Conservation (phyloP, 2,329 filamentous ascomycete species). For the Pyricularia pennisetigena region DNA sequence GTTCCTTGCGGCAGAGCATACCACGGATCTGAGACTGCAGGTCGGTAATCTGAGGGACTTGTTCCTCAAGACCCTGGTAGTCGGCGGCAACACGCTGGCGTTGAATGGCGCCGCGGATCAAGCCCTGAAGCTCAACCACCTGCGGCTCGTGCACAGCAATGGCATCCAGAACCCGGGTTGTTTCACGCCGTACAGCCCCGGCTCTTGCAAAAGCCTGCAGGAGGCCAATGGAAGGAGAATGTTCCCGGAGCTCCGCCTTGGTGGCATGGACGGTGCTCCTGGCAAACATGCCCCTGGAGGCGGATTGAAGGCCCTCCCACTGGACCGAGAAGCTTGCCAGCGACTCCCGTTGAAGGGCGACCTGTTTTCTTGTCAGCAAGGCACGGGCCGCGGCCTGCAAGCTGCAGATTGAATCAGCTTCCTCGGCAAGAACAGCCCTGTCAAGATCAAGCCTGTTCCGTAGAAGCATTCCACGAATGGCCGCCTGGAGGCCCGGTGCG, state of each 20-base stretch:
- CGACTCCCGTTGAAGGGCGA: conserved; percentile 38
- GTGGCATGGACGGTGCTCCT: conserved; percentile 33
- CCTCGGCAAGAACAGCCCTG: conserved; percentile 37
- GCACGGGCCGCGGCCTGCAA: conserved; percentile 61
- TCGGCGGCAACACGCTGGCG: conserved; percentile 39
- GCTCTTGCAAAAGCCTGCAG: conserved; percentile 46
- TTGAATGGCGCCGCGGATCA: conserved; percentile 51
- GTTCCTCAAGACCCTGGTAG: conserved; percentile 43
- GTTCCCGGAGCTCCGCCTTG: conserved; percentile 37
- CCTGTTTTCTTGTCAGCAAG: conserved; percentile 44
- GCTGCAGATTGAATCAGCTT: conserved; percentile 38
- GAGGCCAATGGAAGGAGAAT: conserved; percentile 30
- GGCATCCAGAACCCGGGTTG: conserved; percentile 35
- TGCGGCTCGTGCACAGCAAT: conserved; percentile 34
- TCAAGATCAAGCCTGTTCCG: conserved; percentile 47
- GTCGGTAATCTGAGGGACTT: conserved; percentile 44
- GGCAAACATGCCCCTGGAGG: conserved; percentile 35
- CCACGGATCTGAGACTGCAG: conserved; percentile 62
- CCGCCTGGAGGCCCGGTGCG: conserved; percentile 53
- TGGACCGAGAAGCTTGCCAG: conserved; percentile 38
- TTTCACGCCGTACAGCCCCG: conserved; percentile 39
- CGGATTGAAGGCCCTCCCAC: conserved; percentile 41
- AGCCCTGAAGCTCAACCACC: conserved; percentile 45
- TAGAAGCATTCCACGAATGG: conserved; percentile 55
- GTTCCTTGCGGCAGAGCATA: conserved; percentile 50